Evolutionary conservation across 768 basidiomycete species (phyloP).

Genomic region (Trametes villosa): DNA sequence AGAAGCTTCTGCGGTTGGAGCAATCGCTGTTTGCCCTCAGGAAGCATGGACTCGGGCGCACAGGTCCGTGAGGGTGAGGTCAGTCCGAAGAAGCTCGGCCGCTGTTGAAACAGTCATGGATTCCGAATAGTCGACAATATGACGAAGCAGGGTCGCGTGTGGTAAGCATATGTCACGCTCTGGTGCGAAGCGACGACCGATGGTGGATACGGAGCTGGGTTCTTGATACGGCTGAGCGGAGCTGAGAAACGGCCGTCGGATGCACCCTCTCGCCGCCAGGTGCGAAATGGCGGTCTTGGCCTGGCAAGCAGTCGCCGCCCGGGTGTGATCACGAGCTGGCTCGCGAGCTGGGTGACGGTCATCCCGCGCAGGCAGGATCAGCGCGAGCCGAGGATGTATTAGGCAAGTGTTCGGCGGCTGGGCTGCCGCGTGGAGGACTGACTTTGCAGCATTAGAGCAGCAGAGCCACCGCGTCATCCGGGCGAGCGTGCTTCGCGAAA

Average conservation of each 20-base stretch:
- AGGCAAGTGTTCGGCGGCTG: not conserved
- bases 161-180: not conserved
- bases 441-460: slow-evolving; percentile 5
- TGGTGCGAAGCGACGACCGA: not conserved
- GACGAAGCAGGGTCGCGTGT: not conserved
- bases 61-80: not conserved
- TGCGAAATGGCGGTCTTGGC: too few relatives aligned
- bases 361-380: slow-evolving; percentile 7
- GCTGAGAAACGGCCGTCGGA: not conserved
- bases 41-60: not conserved
- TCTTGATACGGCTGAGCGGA: too few relatives aligned
- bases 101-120: not conserved
- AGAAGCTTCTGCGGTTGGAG: not conserved
- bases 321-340: too few relatives aligned
- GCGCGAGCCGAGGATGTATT: slow-evolving; percentile 5
- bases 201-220: not conserved
- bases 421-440: not conserved
- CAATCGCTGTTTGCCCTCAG: slow-evolving; percentile 1
- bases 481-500: slow-evolving; percentile 4
- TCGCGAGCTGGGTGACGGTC: not conserved
- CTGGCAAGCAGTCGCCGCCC: too few relatives aligned
- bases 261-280: not conserved
- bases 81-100: not conserved
- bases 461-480: slow-evolving; percentile 18
- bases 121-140: not conserved